Percentiles rank a stretch among this genome's conserved stretches.
phyloP scores from a whole-genome alignment of 441 rosid genomes.

The Pelargonium australe region DNA sequence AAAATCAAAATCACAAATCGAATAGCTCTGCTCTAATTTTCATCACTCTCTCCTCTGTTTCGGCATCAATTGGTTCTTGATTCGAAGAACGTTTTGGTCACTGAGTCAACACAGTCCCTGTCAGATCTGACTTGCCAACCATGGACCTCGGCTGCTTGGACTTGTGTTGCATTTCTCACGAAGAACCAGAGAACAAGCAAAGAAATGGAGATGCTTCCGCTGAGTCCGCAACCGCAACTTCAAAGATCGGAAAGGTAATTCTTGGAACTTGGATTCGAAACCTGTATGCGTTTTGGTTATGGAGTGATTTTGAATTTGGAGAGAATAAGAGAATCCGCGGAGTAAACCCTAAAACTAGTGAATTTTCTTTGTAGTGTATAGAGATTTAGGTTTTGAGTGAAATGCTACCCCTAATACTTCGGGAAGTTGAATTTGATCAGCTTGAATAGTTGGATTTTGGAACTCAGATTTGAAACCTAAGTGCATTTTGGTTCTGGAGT shows the following conservation, averaged over 20 bases:
- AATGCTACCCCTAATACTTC: too few species aligned
- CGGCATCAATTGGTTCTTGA: neutral
- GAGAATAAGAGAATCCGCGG: neutral
- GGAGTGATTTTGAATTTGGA: neutral
- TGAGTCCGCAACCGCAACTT: conserved; percentile 12
- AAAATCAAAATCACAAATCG: neutral
- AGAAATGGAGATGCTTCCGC: conserved; percentile 18
- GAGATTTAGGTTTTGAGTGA: neutral
- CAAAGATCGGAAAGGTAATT: conserved; percentile 8
- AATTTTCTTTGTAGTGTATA: neutral
- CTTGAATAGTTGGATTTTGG: neutral
- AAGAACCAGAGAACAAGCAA: conserved; percentile 23
- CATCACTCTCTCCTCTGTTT: conserved; percentile 5
- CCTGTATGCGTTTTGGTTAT: neutral
- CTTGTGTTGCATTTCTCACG: conserved; percentile 44
- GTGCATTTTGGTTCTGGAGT: conserved; percentile 1
- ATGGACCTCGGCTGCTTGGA: conserved; percentile 84
- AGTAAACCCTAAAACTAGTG: neutral
- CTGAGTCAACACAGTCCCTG: conserved; percentile 11
- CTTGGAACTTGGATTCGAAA: neutral
- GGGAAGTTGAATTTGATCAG: neutral
- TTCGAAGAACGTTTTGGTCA: neutral
- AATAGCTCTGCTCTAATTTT: neutral
- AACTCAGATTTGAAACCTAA: neutral
- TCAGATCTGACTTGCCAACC: conserved; percentile 13